These are phyloP conservation scores for Candolleomyces efflorescens DNA, from an alignment of 768 basidiomycete species.

Conservation along the genomic window DNA sequence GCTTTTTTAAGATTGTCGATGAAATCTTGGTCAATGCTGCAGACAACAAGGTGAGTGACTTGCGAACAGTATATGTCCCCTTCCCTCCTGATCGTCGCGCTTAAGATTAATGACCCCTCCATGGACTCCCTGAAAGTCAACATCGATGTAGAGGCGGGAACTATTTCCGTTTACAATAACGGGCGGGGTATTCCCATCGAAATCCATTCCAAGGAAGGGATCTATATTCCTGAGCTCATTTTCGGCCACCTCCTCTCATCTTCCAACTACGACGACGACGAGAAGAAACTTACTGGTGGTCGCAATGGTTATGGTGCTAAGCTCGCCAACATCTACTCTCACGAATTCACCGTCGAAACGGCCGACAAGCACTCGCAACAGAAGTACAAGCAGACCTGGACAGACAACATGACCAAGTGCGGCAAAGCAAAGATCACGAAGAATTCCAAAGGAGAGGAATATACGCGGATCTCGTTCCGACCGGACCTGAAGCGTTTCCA, in stretches of 20 bases:
- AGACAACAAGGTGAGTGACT: conserved; percentile 83
- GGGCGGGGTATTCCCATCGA: conserved; percentile 96
- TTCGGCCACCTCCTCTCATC: conserved; percentile 93
- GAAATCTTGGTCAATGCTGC: conserved; percentile 99
- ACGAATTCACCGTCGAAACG: conserved; percentile 93
- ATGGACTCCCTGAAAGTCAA: conserved; percentile 93
- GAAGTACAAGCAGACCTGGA: conserved; percentile 96
- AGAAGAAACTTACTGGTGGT: conserved; percentile 98
- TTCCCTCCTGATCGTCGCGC: neutral
- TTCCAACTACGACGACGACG: conserved; percentile 97
- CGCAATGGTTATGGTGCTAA: conserved; percentile 99
- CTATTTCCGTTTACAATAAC: conserved; percentile 93
- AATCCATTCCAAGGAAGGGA: conserved; percentile 87
- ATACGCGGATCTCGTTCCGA: conserved; percentile 87
- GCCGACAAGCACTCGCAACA: conserved; percentile 81
- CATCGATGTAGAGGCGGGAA: conserved; percentile 78
- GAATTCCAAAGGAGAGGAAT: conserved; percentile 83
- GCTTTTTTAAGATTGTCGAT: conserved; percentile 99
- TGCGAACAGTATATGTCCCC: neutral
- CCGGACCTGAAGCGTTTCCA: conserved; percentile 92
- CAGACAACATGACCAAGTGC: conserved; percentile 86
- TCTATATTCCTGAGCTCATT: conserved; percentile 95
- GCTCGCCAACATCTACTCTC: conserved; percentile 96
- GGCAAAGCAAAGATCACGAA: conserved; percentile 92
- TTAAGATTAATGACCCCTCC: conserved; percentile 81